Evolutionary conservation across 2,329 filamentous ascomycete species (phyloP), one percentile per base, ranked within the genome.

Genomic region (Alternaria gaisen): DNA sequence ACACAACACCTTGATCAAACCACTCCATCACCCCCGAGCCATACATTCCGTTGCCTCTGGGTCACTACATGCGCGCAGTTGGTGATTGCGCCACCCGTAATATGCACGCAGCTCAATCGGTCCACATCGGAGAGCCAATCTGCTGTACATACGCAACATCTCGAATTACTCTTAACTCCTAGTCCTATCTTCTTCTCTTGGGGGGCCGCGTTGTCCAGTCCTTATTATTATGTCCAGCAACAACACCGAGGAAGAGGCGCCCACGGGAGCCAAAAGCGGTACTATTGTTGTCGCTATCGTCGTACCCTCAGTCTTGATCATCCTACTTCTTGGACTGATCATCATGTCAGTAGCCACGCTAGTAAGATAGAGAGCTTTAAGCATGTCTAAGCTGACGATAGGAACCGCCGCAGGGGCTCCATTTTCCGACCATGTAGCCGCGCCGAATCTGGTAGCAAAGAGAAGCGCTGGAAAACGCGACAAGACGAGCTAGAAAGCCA

Each of bases 201-300:
- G 44, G 22, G 11, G 36, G 38, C 38, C 32, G 41, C 30, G 9
- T 48, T 28, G 8, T 26, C 38, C 10, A 32, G 24, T 47, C 32
- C 32, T 14, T 16, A 47, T 47, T 30, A 46, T 53, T 16, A 72
- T 72, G 69, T 46, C 65, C 32, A 66, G 56, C 53, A 52, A 59
- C 53, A 52, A 59, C 14, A 64, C 67, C 7, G 51, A 66, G 5
- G 46, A 48, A 14, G 53, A 57, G 32, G 28, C 41, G 11, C 42
- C 36, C 16, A n/a, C 46, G 24, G 40, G 47, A 16, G 32, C 40
- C 5, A 60, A 55, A 32, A 50, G 68, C 22, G 67, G 63, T 48
- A 71, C 64, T 20, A 61, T 73, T 11, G 60, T 74, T 9, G 61
- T 79, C 42, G 73, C 70, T 0, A 73, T 78, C 38, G 66, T 78